Percentiles rank a stretch among this genome's conserved stretches.
Conservation (phyloP, 2,329 filamentous ascomycete genomes). For the Penicillium sp. region DNA sequence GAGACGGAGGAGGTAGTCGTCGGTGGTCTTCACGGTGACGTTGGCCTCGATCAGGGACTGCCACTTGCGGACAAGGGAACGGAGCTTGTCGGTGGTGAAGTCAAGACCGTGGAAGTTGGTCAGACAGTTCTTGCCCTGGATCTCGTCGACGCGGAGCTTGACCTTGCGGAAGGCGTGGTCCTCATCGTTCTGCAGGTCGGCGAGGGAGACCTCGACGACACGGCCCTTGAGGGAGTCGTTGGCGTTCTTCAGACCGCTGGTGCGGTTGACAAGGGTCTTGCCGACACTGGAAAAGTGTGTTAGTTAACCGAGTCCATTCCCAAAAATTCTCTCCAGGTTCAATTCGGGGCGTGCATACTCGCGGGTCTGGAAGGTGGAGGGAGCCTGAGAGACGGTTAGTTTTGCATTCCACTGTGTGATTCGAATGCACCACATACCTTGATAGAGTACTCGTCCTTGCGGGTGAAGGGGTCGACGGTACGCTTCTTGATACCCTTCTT, state of each 20-base stretch:
- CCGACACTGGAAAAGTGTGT: slow-evolving; percentile 70
- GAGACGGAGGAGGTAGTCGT: slow-evolving; percentile 98
- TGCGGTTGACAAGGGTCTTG: slow-evolving; percentile 99
- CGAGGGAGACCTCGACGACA: slow-evolving; percentile 98
- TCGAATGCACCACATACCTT: slow-evolving; percentile 62
- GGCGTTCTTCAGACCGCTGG: slow-evolving; percentile 99
- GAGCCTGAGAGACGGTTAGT: slow-evolving; percentile 61
- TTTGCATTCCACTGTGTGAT: not conserved
- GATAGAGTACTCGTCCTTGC: slow-evolving; percentile 99
- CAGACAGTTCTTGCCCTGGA: slow-evolving; percentile 99
- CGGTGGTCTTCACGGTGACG: slow-evolving; percentile 99
- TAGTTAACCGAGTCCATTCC: slow-evolving; percentile 14
- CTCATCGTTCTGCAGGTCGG: slow-evolving; percentile 99
- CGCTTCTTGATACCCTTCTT: slow-evolving; percentile 99
- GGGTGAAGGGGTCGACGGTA: slow-evolving; percentile 93
- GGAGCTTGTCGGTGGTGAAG: slow-evolving; percentile 99
- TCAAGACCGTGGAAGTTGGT: slow-evolving; percentile 99
- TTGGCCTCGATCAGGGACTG: slow-evolving; percentile 99
- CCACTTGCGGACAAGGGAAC: slow-evolving; percentile 99
- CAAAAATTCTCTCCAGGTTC: not conserved
- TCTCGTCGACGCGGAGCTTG: slow-evolving; percentile 97
- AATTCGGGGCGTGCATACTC: slow-evolving; percentile 68
- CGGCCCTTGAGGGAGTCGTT: slow-evolving; percentile 99
- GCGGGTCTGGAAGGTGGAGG: slow-evolving; percentile 91
- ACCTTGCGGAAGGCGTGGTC: slow-evolving; percentile 99